Evolutionary conservation across 2,329 filamentous ascomycete species (phyloP), one percentile per base, ranked within the genome.

Genomic region (Neopestalotiopsis sp.): DNA sequence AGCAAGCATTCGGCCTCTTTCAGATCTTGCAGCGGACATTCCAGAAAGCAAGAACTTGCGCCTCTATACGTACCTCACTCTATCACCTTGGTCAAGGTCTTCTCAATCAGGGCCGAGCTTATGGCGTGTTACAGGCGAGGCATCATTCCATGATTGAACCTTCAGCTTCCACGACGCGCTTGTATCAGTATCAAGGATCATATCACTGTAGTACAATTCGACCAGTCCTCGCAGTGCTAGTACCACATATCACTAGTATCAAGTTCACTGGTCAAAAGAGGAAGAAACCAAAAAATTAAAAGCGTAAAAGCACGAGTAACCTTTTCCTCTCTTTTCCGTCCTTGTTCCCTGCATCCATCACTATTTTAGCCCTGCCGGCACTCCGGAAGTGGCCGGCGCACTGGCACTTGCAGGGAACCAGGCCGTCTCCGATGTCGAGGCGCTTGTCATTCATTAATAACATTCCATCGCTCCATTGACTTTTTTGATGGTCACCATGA

Each of bases 381-480:
- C 59, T 62, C 59, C 59, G 59, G 59, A 20, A 62, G 30, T 34
- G 32, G 32, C 30, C 32, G 59, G 24, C 57, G 24, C 57, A 59
- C 57, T 59, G 57, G 32, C 59, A 40, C 59, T 42, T 62, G 59
- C 59, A 62, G 59, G 59, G 28, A 34, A 34, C n/a, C 34, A 20
- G 34, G 32, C n/a, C 59, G 24, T n/a, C 32, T 40, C 59, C 59
- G 59, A 62, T 40, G 59, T 62, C 59, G 59, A 62, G 59, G 59
- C 32, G 59, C 59, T 62, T 38, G 34, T 38, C 34, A 38, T 38
- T 40, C 28, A 30, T n/a, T 38, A 38, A 20, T 32, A 32, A 34
- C 59, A 61, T 28, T 13, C 59, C 10, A 12, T 34, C 28, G 10
- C 32, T 61, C 32, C 30, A 32, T 30, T 32, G 20, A 61, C 20